Base-by-base conservation (phyloP, 257 asterid genomes). In the Solanum arcanum region DNA sequence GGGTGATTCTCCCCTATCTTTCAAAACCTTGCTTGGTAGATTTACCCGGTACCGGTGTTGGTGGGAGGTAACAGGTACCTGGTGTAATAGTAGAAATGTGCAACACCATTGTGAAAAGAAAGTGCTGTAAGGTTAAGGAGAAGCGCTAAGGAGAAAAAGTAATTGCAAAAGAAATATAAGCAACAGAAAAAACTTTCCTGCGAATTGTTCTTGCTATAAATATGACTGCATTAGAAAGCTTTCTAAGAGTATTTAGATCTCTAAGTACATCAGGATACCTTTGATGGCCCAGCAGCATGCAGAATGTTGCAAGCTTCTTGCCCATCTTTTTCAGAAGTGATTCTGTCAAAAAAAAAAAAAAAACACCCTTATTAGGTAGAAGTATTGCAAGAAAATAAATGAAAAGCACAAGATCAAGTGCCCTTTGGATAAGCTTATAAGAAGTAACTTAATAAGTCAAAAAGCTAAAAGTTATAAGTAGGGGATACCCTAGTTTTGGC, bases 231-330 rank as follows among this genome's bases (percentile, higher is more conserved):
- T 29, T 76, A n/a, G 83, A 76, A 41, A 76, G 59, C 59, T n/a
- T 23, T 76, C 83, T 13, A 47, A 39, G 66, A 72, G 46, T 69
- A 13, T 75, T 66, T 46, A 87, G 20, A 35, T 82, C 62, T 76
- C 33, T 29, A 88, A 88, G 90, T 86, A 90, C 29, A 35, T 33
- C 64, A 42, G 75, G 86, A 90, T 87, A 96, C 99, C 98, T 97
- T 97, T 86, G 98, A 92, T 64, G 99, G 99, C 72, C 99, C 99
- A 88, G 98, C 97, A 89, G 97, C 94, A 91, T 96, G 99, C 90
- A 97, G 96, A 86, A 91, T 88, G 91, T 92, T 93, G 94, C 99
- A 97, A 86, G 98, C 99, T 87, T 96, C 94, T 92, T 97, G 92
- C 85, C 99, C 99, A 89, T 97, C 98, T 91, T 95, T 92, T 92